These are phyloP conservation scores for Epichloe gansuensis DNA, from an alignment of 2,329 filamentous ascomycete genomes.

Conservation along the genomic window DNA sequence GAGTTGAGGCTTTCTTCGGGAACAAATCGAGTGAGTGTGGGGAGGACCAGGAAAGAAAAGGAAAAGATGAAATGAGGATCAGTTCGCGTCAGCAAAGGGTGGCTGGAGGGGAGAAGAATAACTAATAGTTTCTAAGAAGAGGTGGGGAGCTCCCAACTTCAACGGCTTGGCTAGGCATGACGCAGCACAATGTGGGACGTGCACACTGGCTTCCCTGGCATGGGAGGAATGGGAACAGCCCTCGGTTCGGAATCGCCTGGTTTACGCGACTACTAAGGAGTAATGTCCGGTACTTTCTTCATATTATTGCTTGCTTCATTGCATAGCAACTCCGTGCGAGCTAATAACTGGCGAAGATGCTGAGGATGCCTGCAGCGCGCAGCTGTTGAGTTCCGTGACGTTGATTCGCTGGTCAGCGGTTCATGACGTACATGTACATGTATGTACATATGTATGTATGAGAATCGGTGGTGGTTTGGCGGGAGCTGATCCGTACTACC, in stretches of 20 bases:
- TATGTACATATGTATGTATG: too few species aligned
- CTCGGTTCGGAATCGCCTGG: too few species aligned
- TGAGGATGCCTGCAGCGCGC: slow-evolving; percentile 1
- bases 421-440: slow-evolving; percentile 8
- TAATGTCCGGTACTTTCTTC: too few species aligned
- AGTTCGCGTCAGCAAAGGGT: neutral
- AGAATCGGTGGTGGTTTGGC: neutral
- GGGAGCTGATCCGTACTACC: neutral
- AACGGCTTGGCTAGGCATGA: neutral
- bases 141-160: neutral
- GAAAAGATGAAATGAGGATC: too few species aligned
- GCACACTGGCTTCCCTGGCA: neutral
- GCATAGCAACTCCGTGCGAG: neutral
- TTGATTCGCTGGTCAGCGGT: slow-evolving; percentile 5
- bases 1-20: neutral
- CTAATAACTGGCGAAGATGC: neutral
- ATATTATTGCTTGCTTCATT: neutral
- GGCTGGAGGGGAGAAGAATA: slow-evolving; percentile 1
- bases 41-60: neutral
- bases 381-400: neutral
- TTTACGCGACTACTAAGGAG: too few species aligned
- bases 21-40: neutral
- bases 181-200: neutral
- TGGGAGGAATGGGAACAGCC: too few species aligned
- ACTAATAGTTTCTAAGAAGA: neutral